phyloP scores from a whole-genome alignment of 306 rosid species.

The Acacia melanoxylon region DNA sequence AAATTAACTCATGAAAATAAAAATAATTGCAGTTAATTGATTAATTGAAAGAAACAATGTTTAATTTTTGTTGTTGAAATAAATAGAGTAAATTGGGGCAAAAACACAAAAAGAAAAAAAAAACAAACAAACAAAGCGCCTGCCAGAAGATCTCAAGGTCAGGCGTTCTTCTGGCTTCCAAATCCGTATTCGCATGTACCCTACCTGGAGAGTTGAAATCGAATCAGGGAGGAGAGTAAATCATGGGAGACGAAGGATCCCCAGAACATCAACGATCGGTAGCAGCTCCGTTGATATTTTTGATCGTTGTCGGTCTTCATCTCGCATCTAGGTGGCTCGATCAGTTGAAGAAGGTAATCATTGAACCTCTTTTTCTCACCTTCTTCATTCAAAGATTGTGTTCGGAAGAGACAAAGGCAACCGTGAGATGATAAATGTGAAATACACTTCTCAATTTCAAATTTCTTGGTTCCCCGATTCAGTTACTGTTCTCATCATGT shows the following conservation, averaged over 20 bases:
- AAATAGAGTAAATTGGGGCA: neutral
- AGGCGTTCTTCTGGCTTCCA: neutral
- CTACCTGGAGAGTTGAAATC: neutral
- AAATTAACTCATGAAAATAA: neutral
- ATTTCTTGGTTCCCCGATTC: neutral
- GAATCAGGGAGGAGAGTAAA: neutral
- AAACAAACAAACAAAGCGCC: too few species aligned
- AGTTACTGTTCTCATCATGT: neutral
- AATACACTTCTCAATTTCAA: neutral
- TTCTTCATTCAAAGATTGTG: neutral
- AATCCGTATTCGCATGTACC: neutral
- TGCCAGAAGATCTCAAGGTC: neutral
- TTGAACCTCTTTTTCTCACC: neutral
- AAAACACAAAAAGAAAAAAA: neutral
- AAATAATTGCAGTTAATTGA: too few species aligned
- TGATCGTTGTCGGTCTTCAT: constrained; percentile 59
- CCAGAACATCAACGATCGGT: constrained; percentile 44
- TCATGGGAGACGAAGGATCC: constrained; percentile 41
- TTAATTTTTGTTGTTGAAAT: too few species aligned
- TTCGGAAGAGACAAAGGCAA: neutral
- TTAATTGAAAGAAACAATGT: too few species aligned
- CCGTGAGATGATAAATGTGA: neutral
- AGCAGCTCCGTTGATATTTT: constrained; percentile 66
- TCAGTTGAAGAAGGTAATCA: constrained; percentile 53
- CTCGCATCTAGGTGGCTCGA: constrained; percentile 57